Evolutionary conservation across 495 filamentous ascomycete genomes (phyloP).

Genomic region (Talaromyces adpressus): DNA sequence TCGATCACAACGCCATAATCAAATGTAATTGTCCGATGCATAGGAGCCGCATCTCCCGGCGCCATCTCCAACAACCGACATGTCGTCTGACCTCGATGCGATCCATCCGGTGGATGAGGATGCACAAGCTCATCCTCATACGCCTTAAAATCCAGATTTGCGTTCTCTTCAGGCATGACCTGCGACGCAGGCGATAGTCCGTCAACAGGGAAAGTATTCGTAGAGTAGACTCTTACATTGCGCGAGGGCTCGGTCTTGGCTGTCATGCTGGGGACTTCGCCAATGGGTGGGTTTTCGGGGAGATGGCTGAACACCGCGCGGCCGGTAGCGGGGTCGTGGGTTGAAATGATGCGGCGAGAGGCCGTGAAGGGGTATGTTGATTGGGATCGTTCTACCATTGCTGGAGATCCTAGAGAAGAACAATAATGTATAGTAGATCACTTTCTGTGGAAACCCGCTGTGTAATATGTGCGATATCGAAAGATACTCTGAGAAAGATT

Average conservation of each 20-base stretch:
- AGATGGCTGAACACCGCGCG: slow-evolving; percentile 19
- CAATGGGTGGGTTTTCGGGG: slow-evolving; percentile 4
- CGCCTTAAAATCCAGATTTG: slow-evolving; percentile 39
- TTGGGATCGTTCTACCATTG: background rate
- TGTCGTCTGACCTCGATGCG: background rate
- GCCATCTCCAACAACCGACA: slow-evolving; percentile 50
- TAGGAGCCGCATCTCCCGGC: slow-evolving; percentile 54
- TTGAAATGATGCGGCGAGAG: slow-evolving; percentile 27
- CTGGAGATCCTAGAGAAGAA: background rate
- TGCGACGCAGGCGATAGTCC: slow-evolving; percentile 22
- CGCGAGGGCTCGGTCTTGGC: slow-evolving; percentile 16
- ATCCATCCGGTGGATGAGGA: slow-evolving; percentile 32
- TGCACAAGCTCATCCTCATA: slow-evolving; percentile 2
- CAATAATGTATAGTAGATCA: background rate
- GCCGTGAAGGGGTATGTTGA: slow-evolving; percentile 3
- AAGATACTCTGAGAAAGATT: too few species aligned
- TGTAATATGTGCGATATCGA: too few species aligned
- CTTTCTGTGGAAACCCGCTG: background rate
- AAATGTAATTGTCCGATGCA: slow-evolving; percentile 59
- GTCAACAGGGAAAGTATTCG: slow-evolving; percentile 40
- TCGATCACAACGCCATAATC: slow-evolving; percentile 64
- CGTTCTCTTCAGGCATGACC: slow-evolving; percentile 42
- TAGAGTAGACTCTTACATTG: slow-evolving; percentile 34
- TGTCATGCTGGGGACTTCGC: slow-evolving; percentile 4
- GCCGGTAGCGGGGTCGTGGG: slow-evolving; percentile 25